Base-by-base conservation (phyloP, 2,329 filamentous ascomycete genomes). In the Sclerotinia minor region DNA sequence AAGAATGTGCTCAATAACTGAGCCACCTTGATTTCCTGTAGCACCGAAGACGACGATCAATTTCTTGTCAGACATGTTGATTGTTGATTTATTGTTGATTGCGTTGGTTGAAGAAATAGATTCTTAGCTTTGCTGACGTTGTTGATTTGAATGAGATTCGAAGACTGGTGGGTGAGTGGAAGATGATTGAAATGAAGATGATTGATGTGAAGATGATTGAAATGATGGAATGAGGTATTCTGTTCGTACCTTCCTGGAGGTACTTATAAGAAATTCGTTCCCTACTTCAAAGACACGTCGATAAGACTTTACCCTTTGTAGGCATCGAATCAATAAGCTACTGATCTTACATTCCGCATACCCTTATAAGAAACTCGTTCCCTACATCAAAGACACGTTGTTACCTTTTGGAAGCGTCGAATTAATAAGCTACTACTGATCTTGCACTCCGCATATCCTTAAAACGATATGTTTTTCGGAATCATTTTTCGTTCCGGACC, bases 1-100 rank as follows among this genome's bases (percentile, higher is more conserved):
- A 69, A 85, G 81, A 71, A 85, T 83, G 9, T 79, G 77, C 35
- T 80, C 81, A 47, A 80, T 81, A n/a, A 85, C 83, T 5, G 82
- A 82, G n/a, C 83, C 81, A 68, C 83, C 83, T 69, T 85, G 83
- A 68, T 80, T 81, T 50, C 81, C 83, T 11, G 82, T 84, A 32
- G 80, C 81, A 19, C 82, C 82, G 59, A 83, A 76, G 6, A 84
- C 79, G 29, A 79, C 79, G 52, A 83, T 73, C 63, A 83, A 72
- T 67, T 81, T 79, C 69, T 77, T 76, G 45, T 70, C 41, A 55
- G 75, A 67, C 74, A 76, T 76, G 70, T 44, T 58, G 29, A 24
- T 49, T 24, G 26, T 38, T 24, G 17, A 7, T 13, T 61, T 50
- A 38, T 38, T 50, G 7, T 38, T 50, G 7, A 38, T 38, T 2